These are phyloP conservation scores for Hippophae rhamnoides DNA, from an alignment of 306 rosid genomes.

Conservation along the genomic window DNA sequence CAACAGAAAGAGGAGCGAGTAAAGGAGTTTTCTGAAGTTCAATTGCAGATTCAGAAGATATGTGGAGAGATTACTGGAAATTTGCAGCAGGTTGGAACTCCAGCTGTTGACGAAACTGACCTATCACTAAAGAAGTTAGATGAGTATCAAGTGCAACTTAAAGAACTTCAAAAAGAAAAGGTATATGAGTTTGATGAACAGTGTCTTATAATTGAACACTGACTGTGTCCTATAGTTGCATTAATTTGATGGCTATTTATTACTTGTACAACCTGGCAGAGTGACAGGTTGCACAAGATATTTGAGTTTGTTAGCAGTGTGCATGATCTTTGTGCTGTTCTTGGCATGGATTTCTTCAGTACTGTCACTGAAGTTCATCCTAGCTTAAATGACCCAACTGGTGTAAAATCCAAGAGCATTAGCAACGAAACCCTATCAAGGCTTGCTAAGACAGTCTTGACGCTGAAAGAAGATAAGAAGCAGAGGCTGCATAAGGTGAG, in stretches of 20 bases:
- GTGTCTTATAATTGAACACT: constrained; percentile 17
- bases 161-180: constrained; percentile 96
- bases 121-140: constrained; percentile 79
- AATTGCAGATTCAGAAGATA: constrained; percentile 79
- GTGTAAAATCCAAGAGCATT: constrained; percentile 89
- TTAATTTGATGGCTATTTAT: constrained; percentile 6
- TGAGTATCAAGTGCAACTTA: constrained; percentile 82
- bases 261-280: constrained; percentile 41
- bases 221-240: constrained; percentile 7
- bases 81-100: constrained; percentile 33
- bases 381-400: constrained; percentile 83
- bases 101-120: constrained; percentile 66
- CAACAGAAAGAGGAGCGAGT: constrained; percentile 89
- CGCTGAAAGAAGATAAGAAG: constrained; percentile 64
- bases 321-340: constrained; percentile 95
- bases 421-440: constrained; percentile 83
- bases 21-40: constrained; percentile 77
- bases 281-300: constrained; percentile 78
- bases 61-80: constrained; percentile 89
- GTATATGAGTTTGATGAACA: constrained; percentile 15
- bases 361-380: constrained; percentile 97
- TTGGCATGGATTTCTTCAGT: constrained; percentile 89
- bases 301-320: constrained; percentile 81
- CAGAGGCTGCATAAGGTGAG: constrained; percentile 71
- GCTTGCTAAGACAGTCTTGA: constrained; percentile 72